Evolutionary conservation across 257 asterid species (phyloP).

Genomic region (Galeopsis tetrahit): DNA sequence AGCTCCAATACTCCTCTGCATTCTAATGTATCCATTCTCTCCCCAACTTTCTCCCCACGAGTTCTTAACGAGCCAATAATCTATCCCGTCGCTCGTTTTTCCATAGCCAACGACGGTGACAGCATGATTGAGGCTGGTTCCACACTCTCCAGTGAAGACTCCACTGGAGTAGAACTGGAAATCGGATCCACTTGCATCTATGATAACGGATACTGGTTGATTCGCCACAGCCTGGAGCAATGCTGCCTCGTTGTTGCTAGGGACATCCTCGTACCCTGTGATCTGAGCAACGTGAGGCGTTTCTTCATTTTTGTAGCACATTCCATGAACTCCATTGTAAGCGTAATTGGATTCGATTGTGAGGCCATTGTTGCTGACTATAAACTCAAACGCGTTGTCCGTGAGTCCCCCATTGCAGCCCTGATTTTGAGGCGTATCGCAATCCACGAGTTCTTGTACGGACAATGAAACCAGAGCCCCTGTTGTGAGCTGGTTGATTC

Average conservation of each 20-base stretch:
- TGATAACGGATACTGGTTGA: constrained; percentile 43
- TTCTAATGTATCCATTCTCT: constrained; percentile 47
- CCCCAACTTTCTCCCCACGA: constrained; percentile 55
- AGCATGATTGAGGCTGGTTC: constrained; percentile 46
- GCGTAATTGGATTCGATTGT: constrained; percentile 42
- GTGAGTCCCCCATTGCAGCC: constrained; percentile 45
- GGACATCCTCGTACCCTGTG: constrained; percentile 41
- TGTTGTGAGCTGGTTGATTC: constrained; percentile 37
- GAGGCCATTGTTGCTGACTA: constrained; percentile 32
- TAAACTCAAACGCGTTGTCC: constrained; percentile 38
- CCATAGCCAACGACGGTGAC: constrained; percentile 52
- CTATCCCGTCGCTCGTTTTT: constrained; percentile 34
- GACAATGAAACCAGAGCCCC: constrained; percentile 36
- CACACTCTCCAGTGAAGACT: constrained; percentile 47
- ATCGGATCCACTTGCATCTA: constrained; percentile 40
- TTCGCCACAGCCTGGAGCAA: constrained; percentile 38
- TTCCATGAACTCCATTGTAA: constrained; percentile 32
- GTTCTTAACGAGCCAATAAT: constrained; percentile 53
- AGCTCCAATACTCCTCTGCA: constrained; percentile 41
- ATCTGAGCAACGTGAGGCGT: constrained; percentile 34
- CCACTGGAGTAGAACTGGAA: constrained; percentile 46
- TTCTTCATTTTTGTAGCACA: constrained; percentile 38
- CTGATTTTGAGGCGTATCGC: constrained; percentile 41
- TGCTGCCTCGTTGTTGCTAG: constrained; percentile 37
- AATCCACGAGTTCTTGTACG: constrained; percentile 47